Evolutionary conservation across 106 monocot species (phyloP).

Genomic region (Posidonia australis): DNA sequence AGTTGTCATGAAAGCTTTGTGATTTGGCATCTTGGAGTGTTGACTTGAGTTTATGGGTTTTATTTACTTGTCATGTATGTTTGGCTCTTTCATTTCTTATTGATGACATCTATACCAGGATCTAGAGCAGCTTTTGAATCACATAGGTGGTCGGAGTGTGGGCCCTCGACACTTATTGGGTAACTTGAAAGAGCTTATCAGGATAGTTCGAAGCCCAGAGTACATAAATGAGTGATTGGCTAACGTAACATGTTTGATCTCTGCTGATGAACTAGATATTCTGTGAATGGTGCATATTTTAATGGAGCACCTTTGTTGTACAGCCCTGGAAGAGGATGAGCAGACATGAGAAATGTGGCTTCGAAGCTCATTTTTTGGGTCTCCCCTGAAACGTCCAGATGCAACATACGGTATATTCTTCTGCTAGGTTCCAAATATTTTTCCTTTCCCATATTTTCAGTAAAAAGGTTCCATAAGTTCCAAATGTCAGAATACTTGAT

Average conservation of each 20-base stretch:
- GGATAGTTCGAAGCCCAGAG: slow-evolving; percentile 43
- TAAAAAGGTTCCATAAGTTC: too few species aligned
- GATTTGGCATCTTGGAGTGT: too few species aligned
- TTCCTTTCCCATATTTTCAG: too few species aligned
- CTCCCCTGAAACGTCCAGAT: too few species aligned
- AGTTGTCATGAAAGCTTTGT: too few species aligned
- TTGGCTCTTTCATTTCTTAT: neutral
- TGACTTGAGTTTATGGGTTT: too few species aligned
- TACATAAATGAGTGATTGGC: slow-evolving; percentile 36
- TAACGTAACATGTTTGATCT: neutral
- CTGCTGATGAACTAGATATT: neutral
- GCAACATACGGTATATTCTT: too few species aligned
- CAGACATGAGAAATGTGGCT: too few species aligned
- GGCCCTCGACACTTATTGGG: slow-evolving; percentile 74
- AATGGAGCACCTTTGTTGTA: neutral
- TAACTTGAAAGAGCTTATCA: slow-evolving; percentile 66
- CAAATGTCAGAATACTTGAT: too few species aligned
- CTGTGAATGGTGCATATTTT: neutral
- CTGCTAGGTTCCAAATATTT: too few species aligned
- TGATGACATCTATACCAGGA: slow-evolving; percentile 28
- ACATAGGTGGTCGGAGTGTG: slow-evolving; percentile 65
- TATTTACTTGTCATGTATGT: neutral
- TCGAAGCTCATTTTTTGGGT: too few species aligned
- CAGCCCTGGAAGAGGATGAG: too few species aligned
- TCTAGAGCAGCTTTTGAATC: slow-evolving; percentile 79